These are phyloP conservation scores for Nadsonia commutata DNA, from an alignment of 1,139 yeast genomes.

Conservation along the genomic window DNA sequence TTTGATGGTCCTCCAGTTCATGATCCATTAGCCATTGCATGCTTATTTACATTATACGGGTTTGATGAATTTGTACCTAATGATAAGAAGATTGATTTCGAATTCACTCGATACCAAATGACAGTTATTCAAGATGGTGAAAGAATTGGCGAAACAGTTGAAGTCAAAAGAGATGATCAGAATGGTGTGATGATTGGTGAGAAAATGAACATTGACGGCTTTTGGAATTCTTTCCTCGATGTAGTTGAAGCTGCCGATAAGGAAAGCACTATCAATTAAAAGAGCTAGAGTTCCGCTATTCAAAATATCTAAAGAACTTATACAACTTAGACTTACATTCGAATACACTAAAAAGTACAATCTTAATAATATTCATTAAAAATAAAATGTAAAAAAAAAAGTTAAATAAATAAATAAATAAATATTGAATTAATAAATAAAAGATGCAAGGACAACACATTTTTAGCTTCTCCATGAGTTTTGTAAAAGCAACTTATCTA, in stretches of 20 bases:
- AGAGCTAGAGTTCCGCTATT: too few relatives aligned
- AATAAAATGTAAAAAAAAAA: background rate
- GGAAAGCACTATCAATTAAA: background rate
- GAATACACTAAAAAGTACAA: background rate
- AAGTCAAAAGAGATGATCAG: background rate
- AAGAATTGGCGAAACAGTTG: background rate
- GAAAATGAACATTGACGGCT: background rate
- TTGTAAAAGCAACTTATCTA: background rate
- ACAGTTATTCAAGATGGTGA: background rate
- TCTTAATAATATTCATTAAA: background rate
- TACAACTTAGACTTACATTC: too few relatives aligned
- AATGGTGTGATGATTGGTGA: background rate
- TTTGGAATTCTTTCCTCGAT: background rate
- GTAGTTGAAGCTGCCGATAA: background rate
- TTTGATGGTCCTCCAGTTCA: slow-evolving; percentile 62
- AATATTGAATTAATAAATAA: background rate
- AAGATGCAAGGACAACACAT: background rate
- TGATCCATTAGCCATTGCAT: slow-evolving; percentile 63
- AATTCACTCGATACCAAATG: background rate
- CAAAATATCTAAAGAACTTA: too few relatives aligned
- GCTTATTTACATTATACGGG: slow-evolving; percentile 24
- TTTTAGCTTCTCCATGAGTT: background rate
- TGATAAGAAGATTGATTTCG: background rate
- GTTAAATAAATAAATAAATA: background rate
- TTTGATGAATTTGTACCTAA: background rate